Evolutionary conservation across 2,329 filamentous ascomycete species (phyloP), one percentile per base, ranked within the genome.

Genomic region (Phoma sp.): DNA sequence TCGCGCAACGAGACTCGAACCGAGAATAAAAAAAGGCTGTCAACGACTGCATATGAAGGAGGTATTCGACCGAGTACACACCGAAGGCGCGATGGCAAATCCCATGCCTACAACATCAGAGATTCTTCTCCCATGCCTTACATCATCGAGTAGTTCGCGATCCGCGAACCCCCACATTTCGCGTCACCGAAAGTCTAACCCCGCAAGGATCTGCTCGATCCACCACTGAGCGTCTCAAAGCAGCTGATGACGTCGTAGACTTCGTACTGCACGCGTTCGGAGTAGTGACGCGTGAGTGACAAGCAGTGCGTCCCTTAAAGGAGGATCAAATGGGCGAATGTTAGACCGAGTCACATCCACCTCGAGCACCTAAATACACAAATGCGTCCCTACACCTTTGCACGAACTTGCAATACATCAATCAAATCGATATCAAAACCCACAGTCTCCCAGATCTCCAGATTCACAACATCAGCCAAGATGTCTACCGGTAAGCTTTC

Each of bases 401-500:
- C 43, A 53, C 57, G 51, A 48, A 43, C 55, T n/a, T 63, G 58
- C 58, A 60, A 43, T 33, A 55, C 56, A 44, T 57, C 61, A 4
- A 17, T 67, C 7, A 45, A 47, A 51, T 43, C 55, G 12, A 10
- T 67, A 12, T 63, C 60, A 19, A 67, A 55, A 57, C 67, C 69
- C 32, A 13, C 54, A 17, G 29, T 60, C 12, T 60, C 64, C 9
- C 60, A 62, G 27, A 46, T 62, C 24, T 50, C 58, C 3, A 47
- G 49, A 55, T 52, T 58, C 38, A 55, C 52, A n/a, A 52, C 55
- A 24, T 51, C 55, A 31, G 60, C 64, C 51, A 69, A 61, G 32
- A 75, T 76, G 73, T 72, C 74, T 3, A 67, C 69, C 3, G 59
- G 66, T 67, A 32, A 53, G 35, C 19, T 6, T 8, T 17, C 7